These are phyloP conservation scores for Leccinum rimulosum DNA, from an alignment of 768 basidiomycete genomes.

Conservation along the genomic window DNA sequence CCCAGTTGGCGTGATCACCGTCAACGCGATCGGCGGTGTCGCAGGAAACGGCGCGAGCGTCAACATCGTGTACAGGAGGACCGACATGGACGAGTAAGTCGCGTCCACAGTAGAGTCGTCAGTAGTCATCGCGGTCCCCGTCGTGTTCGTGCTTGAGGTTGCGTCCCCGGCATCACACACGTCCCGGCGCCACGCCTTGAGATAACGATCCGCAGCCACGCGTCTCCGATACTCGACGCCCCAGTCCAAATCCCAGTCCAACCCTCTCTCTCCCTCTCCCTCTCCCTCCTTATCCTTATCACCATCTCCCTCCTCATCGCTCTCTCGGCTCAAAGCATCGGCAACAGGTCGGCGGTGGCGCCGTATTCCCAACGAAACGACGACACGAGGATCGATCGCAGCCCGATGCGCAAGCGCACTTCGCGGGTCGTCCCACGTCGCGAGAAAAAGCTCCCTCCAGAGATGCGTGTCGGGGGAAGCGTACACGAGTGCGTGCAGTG, in stretches of 20 bases:
- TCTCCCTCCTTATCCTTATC: background rate
- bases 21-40: conserved; percentile 22
- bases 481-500: conserved; percentile 37
- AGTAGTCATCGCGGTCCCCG: background rate
- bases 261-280: background rate
- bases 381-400: conserved; percentile 23
- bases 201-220: conserved; percentile 18
- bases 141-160: background rate
- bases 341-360: background rate
- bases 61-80: conserved; percentile 34
- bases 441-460: conserved; percentile 50
- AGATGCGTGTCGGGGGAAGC: conserved; percentile 35
- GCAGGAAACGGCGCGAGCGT: conserved; percentile 33
- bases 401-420: conserved; percentile 28
- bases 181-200: conserved; percentile 25
- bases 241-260: conserved; percentile 18
- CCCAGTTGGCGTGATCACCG: conserved; percentile 10
- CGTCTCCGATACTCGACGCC: conserved; percentile 25
- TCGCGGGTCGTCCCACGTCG: conserved; percentile 50
- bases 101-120: background rate
- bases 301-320: background rate
- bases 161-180: conserved; percentile 2
- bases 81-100: conserved; percentile 22
- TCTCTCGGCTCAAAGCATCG: background rate
- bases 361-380: background rate